Percentiles rank a stretch among this genome's conserved stretches.
phyloP scores from a whole-genome alignment of 768 basidiomycete species.

The Tremella fuciformis region DNA sequence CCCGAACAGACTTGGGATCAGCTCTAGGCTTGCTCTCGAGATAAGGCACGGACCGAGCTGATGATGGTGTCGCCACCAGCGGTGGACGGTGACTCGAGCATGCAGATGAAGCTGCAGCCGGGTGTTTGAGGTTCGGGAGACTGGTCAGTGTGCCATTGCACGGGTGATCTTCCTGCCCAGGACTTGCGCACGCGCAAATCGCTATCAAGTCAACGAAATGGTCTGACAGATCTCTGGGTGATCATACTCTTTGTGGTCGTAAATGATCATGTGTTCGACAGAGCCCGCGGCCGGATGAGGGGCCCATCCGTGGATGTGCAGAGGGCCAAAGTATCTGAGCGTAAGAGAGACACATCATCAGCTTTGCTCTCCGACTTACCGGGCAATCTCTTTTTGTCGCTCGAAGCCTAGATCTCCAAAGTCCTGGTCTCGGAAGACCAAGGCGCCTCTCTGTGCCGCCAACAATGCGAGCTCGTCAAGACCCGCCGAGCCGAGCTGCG shows the following conservation, averaged over 20 bases:
- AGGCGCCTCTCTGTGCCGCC: constrained; percentile 16
- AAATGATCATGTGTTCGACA: constrained; percentile 56
- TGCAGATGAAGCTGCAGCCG: constrained; percentile 33
- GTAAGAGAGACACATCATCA: background rate
- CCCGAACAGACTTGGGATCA: constrained; percentile 3
- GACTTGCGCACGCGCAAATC: constrained; percentile 7
- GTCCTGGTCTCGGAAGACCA: constrained; percentile 18
- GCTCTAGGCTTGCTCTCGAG: too few relatives aligned
- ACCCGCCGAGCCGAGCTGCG: constrained; percentile 10
- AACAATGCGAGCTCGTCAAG: constrained; percentile 21
- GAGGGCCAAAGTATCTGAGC: constrained; percentile 14
- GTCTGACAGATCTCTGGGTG: background rate
- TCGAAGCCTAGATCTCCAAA: constrained; percentile 13
- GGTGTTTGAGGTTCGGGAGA: constrained; percentile 63
- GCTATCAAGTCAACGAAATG: background rate
- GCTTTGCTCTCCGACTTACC: too few relatives aligned
- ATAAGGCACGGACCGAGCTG: background rate
- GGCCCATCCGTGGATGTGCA: constrained; percentile 12
- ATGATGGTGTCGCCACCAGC: constrained; percentile 8
- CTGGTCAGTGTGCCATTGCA: constrained; percentile 10
- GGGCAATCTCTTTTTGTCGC: constrained; percentile 18
- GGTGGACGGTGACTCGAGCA: constrained; percentile 1
- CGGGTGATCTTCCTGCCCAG: background rate
- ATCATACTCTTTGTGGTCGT: constrained; percentile 54
- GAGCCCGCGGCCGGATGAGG: background rate